Percentiles rank a stretch among this genome's conserved stretches.
Evolutionary conservation across 2,329 filamentous ascomycete genomes (phyloP).

Genomic region (Clarireedia paspali): DNA sequence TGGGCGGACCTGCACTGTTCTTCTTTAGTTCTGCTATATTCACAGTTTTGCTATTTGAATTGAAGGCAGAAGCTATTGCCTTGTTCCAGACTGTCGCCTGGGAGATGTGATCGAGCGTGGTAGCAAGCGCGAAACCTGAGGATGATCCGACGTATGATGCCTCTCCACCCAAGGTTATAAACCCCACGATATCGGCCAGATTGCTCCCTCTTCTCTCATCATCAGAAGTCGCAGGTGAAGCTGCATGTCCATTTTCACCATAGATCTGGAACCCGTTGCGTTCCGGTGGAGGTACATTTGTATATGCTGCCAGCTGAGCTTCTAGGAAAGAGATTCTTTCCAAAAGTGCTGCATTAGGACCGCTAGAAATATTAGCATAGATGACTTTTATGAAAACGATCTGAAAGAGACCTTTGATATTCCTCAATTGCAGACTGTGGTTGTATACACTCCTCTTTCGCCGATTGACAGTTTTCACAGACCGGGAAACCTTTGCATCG

Average conservation of each 20-base stretch:
- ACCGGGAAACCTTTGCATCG: conserved; percentile 24
- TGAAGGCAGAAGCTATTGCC: conserved; percentile 30
- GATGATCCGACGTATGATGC: conserved; percentile 43
- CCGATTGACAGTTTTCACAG: conserved; percentile 22
- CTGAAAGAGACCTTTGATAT: conserved; percentile 19
- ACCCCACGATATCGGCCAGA: conserved; percentile 40
- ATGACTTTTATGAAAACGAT: not conserved
- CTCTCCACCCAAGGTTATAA: conserved; percentile 40
- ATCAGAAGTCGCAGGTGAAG: conserved; percentile 10
- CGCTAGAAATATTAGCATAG: conserved; percentile 12
- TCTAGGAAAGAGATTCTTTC: conserved; percentile 24
- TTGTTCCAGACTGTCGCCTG: conserved; percentile 48
- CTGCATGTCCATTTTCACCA: conserved; percentile 4
- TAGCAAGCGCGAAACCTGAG: conserved; percentile 40
- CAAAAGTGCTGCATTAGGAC: conserved; percentile 21
- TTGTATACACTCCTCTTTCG: conserved; percentile 23
- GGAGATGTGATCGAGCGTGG: conserved; percentile 45
- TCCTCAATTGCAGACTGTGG: conserved; percentile 24
- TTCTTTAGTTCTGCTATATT: conserved; percentile 33
- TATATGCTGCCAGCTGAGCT: conserved; percentile 22
- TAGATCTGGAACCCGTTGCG: conserved; percentile 2
- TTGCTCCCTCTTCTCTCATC: conserved; percentile 18
- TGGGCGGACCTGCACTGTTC: conserved; percentile 38
- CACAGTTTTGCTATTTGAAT: conserved; percentile 19
- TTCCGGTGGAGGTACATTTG: conserved; percentile 11